Base-by-base conservation (phyloP, 345 rosid species). In the Populus tremula region DNA sequence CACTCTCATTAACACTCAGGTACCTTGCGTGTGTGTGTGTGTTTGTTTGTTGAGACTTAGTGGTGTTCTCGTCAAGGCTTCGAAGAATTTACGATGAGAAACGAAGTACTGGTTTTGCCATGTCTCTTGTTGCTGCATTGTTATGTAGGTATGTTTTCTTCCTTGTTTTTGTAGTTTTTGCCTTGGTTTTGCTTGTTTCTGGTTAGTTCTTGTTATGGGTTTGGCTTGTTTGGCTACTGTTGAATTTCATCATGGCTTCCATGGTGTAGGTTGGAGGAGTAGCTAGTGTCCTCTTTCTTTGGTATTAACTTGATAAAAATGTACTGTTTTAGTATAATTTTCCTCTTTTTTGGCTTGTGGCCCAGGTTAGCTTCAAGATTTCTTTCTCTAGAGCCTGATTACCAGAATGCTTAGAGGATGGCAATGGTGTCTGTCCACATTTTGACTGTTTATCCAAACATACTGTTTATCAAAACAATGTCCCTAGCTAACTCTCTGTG, bases 111-210 rank as follows among this genome's bases (percentile, higher is more conserved):
- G 76, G 43, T 78, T 63, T 50, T 79, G 16, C 84, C 74, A 36
- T 78, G 76, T 35, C 72, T 83, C 50, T 71, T 81, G 6, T 35
- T 85, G 61, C 20, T 85, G 64, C 75, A 65, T 13, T 85, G 82
- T 81, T 77, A 5, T 69, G 69, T 81, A 56, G 86, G 89, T 84
- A 82, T 79, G 76, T 56, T 72, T 43, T 38, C 74, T 74, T 8
- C 36, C 75, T 1, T n/a, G 35, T 47, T 10, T 31, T 67, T 12
- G 12, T 23, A 3, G 35, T 8, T 14, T 33, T 23, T 64, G 12
- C 20, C 17, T 67, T 36, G 7, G 3, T 38, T 54, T 27, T 50
- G 31, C 39, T 35, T 38, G 13, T 47, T 6, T 36, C 39, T 36
- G 6, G 39, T 6, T 36, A 5, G 23, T 25, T 39, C 3, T 27